A percentile compares a stretch with the other conserved stretches of the same genome.
These are phyloP conservation scores for Alloascoidea hylecoeti DNA, from an alignment of 805 yeast species.

Conservation along the genomic window DNA sequence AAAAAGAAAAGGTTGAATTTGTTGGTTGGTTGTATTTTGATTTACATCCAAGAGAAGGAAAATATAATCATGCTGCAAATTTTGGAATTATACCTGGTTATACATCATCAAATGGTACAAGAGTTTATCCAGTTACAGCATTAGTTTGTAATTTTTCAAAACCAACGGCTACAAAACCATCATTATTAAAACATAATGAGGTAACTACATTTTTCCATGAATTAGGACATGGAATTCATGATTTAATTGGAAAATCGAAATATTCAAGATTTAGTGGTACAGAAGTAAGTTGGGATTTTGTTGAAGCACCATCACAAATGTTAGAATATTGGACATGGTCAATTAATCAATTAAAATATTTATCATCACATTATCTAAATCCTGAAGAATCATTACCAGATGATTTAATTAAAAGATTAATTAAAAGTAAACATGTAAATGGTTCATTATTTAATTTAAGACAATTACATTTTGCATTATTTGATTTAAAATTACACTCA, in stretches of 20 bases:
- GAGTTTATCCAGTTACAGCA: slow-evolving; percentile 1
- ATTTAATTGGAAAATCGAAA: background rate
- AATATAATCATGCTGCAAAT: background rate
- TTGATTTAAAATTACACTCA: background rate
- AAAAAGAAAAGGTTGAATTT: background rate
- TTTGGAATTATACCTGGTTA: background rate
- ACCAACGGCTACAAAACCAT: slow-evolving; percentile 1
- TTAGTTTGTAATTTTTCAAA: background rate
- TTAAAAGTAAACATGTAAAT: background rate
- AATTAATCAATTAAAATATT: background rate
- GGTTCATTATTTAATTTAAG: background rate
- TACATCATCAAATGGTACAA: background rate
- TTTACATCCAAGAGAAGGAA: background rate
- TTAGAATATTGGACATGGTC: background rate
- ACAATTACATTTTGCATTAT: background rate
- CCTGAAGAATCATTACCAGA: background rate
- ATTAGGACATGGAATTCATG: background rate
- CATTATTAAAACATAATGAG: background rate
- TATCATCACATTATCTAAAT: background rate
- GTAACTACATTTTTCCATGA: background rate
- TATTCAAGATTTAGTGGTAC: background rate
- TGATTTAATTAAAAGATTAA: background rate
- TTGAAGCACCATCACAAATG: background rate
- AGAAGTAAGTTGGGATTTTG: background rate
- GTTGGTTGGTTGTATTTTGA: background rate